These are phyloP conservation scores for Lenzites betulinus DNA, from an alignment of 768 basidiomycete species.

Conservation along the genomic window DNA sequence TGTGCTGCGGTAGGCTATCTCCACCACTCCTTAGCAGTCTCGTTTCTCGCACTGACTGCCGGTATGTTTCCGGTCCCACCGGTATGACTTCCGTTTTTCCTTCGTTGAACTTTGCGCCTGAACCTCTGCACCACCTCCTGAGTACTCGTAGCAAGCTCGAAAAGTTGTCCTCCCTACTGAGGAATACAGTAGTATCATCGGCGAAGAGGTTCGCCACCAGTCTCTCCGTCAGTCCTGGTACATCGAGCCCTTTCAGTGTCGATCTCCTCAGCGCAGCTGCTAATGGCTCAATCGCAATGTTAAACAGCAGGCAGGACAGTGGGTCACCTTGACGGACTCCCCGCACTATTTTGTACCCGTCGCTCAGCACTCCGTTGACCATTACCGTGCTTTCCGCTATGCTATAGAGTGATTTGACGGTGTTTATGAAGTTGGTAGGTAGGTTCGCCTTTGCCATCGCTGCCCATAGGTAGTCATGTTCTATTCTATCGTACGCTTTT, in stretches of 20 bases:
- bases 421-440: slow-evolving; percentile 23
- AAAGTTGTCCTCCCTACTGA: slow-evolving; percentile 34
- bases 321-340: slow-evolving; percentile 42
- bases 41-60: slow-evolving; percentile 1
- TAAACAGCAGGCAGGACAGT: slow-evolving; percentile 35
- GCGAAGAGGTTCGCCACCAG: slow-evolving; percentile 30
- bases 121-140: slow-evolving; percentile 41
- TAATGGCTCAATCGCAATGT: slow-evolving; percentile 36
- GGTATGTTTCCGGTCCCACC: slow-evolving; percentile 28
- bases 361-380: slow-evolving; percentile 36
- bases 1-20: too few species aligned
- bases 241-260: slow-evolving; percentile 21
- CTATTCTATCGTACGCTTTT: background rate
- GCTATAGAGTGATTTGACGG: slow-evolving; percentile 29
- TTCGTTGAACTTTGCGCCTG: slow-evolving; percentile 44
- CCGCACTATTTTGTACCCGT: slow-evolving; percentile 28
- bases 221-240: slow-evolving; percentile 16
- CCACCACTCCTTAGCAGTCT: background rate
- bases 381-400: slow-evolving; percentile 33
- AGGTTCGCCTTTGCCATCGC: slow-evolving; percentile 4
- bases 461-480: slow-evolving; percentile 19
- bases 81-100: slow-evolving; percentile 44
- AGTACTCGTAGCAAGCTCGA: slow-evolving; percentile 18
- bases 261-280: slow-evolving; percentile 23
- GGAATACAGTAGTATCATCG: slow-evolving; percentile 31